These are phyloP conservation scores for Micractinium sp. DNA, from an alignment of 139 green algal genomes.

Conservation along the genomic window DNA sequence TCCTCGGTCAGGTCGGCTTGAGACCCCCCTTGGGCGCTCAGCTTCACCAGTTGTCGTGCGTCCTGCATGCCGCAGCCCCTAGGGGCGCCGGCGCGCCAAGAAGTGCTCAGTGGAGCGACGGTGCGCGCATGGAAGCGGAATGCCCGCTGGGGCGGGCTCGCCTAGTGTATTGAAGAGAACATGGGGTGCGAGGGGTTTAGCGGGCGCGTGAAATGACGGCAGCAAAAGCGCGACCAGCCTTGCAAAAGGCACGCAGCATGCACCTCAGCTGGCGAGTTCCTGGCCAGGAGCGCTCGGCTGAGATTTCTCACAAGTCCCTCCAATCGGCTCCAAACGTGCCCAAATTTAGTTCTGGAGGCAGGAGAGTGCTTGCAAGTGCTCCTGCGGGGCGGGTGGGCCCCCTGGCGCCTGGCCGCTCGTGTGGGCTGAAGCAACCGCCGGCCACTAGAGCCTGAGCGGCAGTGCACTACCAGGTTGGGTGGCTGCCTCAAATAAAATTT, in stretches of 20 bases:
- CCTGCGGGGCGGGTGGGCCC: no score
- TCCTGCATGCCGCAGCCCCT: not conserved
- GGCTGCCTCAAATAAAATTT: no score
- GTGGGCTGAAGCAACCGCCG: no score
- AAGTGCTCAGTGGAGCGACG: not conserved
- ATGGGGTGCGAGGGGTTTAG: not conserved
- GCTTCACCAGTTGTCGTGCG: not conserved
- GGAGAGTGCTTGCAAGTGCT: no score
- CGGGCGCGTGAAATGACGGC: no score
- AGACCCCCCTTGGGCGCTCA: not conserved
- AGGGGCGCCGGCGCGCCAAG: not conserved
- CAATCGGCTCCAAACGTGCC: no score
- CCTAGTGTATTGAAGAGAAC: not conserved
- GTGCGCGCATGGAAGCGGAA: not conserved
- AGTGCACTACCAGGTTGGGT: no score
- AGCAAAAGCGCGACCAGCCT: not conserved
- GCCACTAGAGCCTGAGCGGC: no score
- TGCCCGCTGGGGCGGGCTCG: not conserved
- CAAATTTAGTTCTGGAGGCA: not conserved
- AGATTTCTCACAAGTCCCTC: no score
- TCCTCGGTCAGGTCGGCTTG: conserved; percentile 1
- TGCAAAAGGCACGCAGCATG: not conserved
- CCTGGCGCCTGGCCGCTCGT: no score
- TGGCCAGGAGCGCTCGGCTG: no score
- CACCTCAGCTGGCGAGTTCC: not conserved